These are phyloP conservation scores for Trichosporon sp. DNA, from an alignment of 1,284 basidiomycete species.

Conservation along the genomic window DNA sequence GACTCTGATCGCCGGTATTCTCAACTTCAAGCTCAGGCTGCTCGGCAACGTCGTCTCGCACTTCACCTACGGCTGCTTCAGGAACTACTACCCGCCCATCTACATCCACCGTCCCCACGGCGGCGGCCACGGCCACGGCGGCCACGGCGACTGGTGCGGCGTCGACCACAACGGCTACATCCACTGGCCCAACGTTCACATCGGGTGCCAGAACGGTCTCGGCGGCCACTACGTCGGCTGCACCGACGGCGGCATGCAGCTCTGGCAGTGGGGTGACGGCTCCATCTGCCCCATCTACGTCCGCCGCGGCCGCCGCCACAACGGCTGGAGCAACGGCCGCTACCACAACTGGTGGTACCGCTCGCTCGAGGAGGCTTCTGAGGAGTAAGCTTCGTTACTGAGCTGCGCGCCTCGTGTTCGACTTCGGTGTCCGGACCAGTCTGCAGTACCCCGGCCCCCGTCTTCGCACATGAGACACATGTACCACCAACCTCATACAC, in stretches of 20 bases:
- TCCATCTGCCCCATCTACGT: conserved; percentile 15
- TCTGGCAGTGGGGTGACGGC: conserved; percentile 15
- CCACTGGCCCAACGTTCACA: conserved; percentile 13
- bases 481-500: not conserved
- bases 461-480: not conserved
- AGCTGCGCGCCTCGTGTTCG: too few relatives aligned
- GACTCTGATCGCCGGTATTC: not conserved
- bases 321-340: not conserved
- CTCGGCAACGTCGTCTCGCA: not conserved
- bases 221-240: conserved; percentile 19
- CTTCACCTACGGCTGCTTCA: conserved; percentile 10
- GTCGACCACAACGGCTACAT: conserved; percentile 16
- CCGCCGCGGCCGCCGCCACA: not conserved
- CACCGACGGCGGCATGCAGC: conserved; percentile 6
- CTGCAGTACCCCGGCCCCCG: not conserved
- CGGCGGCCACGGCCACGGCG: not conserved
- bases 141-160: not conserved
- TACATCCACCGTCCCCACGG: not conserved
- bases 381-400: too few relatives aligned
- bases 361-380: too few relatives aligned
- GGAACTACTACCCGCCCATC: not conserved
- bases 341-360: not conserved
- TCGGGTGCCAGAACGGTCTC: conserved; percentile 2
- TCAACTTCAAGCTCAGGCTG: not conserved
- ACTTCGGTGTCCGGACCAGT: not conserved